phyloP scores from a whole-genome alignment of 2,329 filamentous ascomycete species.

The Gyromitra esculenta region DNA sequence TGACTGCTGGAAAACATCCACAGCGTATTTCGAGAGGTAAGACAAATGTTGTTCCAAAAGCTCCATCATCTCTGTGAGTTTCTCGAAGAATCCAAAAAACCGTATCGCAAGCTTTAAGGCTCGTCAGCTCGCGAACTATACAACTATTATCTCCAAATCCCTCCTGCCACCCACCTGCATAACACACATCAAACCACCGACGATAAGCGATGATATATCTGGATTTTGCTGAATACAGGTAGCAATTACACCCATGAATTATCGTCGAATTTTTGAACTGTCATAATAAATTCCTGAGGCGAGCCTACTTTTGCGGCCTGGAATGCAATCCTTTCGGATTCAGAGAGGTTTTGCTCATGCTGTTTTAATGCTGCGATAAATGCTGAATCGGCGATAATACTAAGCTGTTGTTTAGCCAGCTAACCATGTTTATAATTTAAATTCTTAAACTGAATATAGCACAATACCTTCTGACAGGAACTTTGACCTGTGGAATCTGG shows the following conservation, averaged over 20 bases:
- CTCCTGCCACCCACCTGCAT: not conserved
- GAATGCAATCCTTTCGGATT: constrained; percentile 19
- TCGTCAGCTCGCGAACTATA: not conserved
- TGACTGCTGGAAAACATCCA: constrained; percentile 13
- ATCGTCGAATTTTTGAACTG: constrained; percentile 24
- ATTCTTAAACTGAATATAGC: not conserved
- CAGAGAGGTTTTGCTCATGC: constrained; percentile 17
- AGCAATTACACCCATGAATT: constrained; percentile 16
- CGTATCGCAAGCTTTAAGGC: constrained; percentile 23
- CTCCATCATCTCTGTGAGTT: constrained; percentile 31
- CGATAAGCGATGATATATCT: constrained; percentile 24
- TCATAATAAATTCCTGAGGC: constrained; percentile 21
- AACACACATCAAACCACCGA: constrained; percentile 20
- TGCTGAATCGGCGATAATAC: not conserved
- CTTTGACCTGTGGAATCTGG: not conserved
- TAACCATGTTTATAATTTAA: not conserved
- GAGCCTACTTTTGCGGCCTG: constrained; percentile 9
- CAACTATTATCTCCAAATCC: not conserved
- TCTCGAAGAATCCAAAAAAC: constrained; percentile 37
- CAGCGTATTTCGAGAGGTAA: constrained; percentile 30
- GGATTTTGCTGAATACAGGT: constrained; percentile 7
- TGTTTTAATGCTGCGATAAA: not conserved
- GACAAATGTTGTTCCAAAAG: constrained; percentile 24
- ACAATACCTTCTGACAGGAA: not conserved
- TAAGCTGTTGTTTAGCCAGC: not conserved